Evolutionary conservation across 805 yeast species (phyloP), one percentile per base, ranked within the genome.

Genomic region (Geotrichum ghanense): DNA sequence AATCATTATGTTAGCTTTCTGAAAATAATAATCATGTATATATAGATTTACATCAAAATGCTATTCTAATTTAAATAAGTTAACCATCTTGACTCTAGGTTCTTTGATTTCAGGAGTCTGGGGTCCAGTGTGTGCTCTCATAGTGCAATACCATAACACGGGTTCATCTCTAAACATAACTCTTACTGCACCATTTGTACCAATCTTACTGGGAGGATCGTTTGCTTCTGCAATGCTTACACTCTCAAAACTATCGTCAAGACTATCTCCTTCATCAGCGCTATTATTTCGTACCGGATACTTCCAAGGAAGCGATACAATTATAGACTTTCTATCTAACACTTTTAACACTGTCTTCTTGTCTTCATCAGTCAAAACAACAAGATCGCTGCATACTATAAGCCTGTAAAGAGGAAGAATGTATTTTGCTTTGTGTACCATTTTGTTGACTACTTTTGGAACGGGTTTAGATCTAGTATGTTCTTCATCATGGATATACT

Each of bases 361-460:
- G 14, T 22, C 22, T 16, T 47, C 50, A 44, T 47, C 50, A 10
- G 26, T 27, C 3, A 47, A 17, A 22, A 47, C 16, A 5, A 47
- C 48, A 20, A 47, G 44, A 44, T 47, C 50, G 16, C 25, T 35
- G 41, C 43, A 47, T 9, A 47, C 47, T n/a, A 47, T 37, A 10
- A 47, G 19, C 12, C 47, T 37, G 6, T 40, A 17, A 3, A 20
- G 24, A 5, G 42, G 42, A 5, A 31, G 3, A n/a, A 40, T 12
- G 17, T 26, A 21, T 9, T 22, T 20, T 3, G 50, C 44, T 14
- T 26, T 37, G 43, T 46, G 39, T 4, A 22, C 14, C 7, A 22
- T n/a, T 10, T 35, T 44, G 47, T 39, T 35, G 24, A 27, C 48
- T 3, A 40, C 19, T 19, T 45, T 24, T 5, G 24, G 20, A 5